A percentile compares a stretch with the other conserved stretches of the same genome.
phyloP scores from a whole-genome alignment of 768 basidiomycete genomes.

The Sporobolomyces pararoseus region DNA sequence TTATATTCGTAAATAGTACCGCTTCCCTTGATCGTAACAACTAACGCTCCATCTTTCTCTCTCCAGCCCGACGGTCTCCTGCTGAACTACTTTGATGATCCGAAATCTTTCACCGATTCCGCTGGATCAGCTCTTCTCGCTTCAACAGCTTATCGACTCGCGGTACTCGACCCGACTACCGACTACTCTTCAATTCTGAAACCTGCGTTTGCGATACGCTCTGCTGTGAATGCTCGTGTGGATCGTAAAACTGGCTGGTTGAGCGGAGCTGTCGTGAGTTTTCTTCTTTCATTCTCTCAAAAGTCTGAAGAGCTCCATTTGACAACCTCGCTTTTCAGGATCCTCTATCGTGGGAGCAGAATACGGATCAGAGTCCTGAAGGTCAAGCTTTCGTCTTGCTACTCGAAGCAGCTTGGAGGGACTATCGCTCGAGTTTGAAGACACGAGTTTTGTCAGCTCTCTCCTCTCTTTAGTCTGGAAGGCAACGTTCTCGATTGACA shows the following conservation, averaged over 20 bases:
- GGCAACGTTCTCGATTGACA: too few relatives aligned
- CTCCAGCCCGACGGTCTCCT: slow-evolving; percentile 50
- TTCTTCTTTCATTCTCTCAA: not conserved
- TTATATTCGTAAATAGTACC: not conserved
- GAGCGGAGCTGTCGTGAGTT: not conserved
- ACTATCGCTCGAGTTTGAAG: slow-evolving; percentile 44
- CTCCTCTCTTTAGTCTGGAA: too few relatives aligned
- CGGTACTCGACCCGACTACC: slow-evolving; percentile 54
- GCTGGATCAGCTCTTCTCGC: slow-evolving; percentile 71
- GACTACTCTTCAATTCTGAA: not conserved
- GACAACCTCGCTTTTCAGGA: slow-evolving; percentile 50
- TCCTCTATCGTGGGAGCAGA: slow-evolving; percentile 57
- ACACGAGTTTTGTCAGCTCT: not conserved
- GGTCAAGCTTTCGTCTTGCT: slow-evolving; percentile 72
- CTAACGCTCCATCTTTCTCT: too few relatives aligned
- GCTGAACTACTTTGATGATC: slow-evolving; percentile 64
- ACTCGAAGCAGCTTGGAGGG: slow-evolving; percentile 69
- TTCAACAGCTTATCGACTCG: slow-evolving; percentile 68
- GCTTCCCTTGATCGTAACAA: too few relatives aligned
- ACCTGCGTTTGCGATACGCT: slow-evolving; percentile 42
- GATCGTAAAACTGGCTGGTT: not conserved
- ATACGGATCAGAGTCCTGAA: slow-evolving; percentile 65
- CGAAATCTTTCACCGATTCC: slow-evolving; percentile 65
- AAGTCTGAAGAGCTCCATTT: not conserved
- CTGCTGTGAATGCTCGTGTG: not conserved